Evolutionary conservation across 2,329 filamentous ascomycete genomes (phyloP).

Genomic region (Calonectria pauciramosa): DNA sequence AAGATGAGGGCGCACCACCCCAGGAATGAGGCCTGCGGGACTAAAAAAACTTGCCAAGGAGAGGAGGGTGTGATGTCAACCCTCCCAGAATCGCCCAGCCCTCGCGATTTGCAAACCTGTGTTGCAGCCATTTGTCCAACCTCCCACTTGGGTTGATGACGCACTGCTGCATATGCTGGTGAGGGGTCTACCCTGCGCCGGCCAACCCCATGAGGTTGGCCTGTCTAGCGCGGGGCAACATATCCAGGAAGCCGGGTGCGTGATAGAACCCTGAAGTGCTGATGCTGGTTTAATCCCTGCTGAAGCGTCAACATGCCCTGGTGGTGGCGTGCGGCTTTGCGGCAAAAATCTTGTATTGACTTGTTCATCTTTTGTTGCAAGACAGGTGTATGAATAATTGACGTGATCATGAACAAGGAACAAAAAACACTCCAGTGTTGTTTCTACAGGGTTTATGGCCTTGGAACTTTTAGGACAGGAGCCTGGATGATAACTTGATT

Average conservation of each 20-base stretch:
- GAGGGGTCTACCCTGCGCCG: constrained; percentile 2
- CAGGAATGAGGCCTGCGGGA: neutral
- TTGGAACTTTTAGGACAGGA: neutral
- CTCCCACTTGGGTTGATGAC: neutral
- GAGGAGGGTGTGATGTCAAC: neutral
- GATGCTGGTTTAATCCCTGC: neutral
- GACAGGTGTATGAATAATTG: neutral
- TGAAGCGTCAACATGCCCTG: neutral
- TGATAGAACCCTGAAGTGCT: neutral
- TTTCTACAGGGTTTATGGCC: no score
- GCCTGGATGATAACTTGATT: no score
- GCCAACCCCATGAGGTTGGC: neutral
- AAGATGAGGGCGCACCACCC: neutral
- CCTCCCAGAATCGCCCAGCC: neutral
- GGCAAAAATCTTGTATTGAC: neutral
- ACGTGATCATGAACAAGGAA: neutral
- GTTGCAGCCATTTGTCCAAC: neutral
- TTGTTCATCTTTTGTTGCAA: neutral
- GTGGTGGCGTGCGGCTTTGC: neutral
- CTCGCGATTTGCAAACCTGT: neutral
- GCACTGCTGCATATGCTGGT: constrained; percentile 4
- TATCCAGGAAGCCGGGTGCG: neutral
- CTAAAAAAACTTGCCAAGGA: neutral
- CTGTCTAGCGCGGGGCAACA: neutral
- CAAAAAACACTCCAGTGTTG: neutral